These are phyloP conservation scores for Solanum peruvianum DNA, from an alignment of 257 asterid genomes.

Conservation along the genomic window DNA sequence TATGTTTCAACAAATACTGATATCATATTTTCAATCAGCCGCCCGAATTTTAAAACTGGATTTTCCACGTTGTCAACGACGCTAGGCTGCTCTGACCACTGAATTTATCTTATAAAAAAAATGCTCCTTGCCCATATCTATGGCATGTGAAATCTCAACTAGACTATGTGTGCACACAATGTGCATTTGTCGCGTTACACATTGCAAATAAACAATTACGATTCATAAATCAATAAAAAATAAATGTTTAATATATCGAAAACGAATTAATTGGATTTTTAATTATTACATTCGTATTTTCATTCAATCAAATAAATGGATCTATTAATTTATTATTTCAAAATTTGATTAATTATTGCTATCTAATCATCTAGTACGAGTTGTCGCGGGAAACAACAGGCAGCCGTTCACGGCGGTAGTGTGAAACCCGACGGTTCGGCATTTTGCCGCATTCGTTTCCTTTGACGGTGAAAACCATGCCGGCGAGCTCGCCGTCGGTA, in stretches of 20 bases:
- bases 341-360: neutral
- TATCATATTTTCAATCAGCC: neutral
- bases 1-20: neutral
- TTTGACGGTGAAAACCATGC: neutral
- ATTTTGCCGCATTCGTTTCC: conserved; percentile 17
- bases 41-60: neutral
- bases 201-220: neutral
- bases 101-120: neutral
- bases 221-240: neutral
- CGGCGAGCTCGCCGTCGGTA: conserved; percentile 3
- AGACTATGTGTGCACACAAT: neutral
- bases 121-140: neutral
- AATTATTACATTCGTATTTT: neutral
- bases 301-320: neutral
- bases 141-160: neutral
- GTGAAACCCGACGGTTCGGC: conserved; percentile 63
- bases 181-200: neutral
- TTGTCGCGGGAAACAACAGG: conserved; percentile 15
- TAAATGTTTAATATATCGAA: too few species aligned
- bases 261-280: too few species aligned
- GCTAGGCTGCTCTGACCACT: neutral
- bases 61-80: neutral
- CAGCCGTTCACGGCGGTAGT: conserved; percentile 24
- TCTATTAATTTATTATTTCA: neutral
- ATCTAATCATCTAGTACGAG: conserved; percentile 39